Evolutionary conservation across 345 rosid genomes (phyloP).

Genomic region (Euphorbia pulcherrima): DNA sequence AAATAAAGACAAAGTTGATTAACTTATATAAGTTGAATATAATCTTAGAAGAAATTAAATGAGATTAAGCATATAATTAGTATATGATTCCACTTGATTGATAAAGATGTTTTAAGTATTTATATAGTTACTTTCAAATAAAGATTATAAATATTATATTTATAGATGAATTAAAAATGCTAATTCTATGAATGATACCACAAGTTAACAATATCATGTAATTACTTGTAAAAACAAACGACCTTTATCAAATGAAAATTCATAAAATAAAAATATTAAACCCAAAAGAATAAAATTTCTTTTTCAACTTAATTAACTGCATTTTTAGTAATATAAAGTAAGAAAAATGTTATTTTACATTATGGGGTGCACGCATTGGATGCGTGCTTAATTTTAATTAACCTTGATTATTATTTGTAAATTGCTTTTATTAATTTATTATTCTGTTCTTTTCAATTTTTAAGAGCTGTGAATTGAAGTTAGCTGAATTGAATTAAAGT

Average conservation of each 20-base stretch:
- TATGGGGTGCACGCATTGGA: conserved; percentile 30
- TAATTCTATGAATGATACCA: not conserved
- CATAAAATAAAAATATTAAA: too few relatives aligned
- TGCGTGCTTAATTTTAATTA: conserved; percentile 19
- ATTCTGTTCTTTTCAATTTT: not conserved
- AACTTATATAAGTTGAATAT: too few relatives aligned
- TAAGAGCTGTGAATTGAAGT: too few relatives aligned
- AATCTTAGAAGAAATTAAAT: too few relatives aligned
- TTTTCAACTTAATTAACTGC: not conserved
- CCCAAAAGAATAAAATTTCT: not conserved
- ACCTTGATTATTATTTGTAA: conserved; percentile 14
- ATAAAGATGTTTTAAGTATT: too few relatives aligned
- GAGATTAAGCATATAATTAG: too few relatives aligned
- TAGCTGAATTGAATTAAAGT: too few relatives aligned
- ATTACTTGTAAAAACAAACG: conserved; percentile 8
- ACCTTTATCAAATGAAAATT: not conserved
- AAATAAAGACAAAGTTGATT: too few relatives aligned
- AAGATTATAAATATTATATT: too few relatives aligned
- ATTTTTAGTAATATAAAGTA: not conserved
- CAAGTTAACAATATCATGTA: not conserved
- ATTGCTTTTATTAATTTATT: not conserved
- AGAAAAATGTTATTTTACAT: not conserved
- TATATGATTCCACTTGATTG: too few relatives aligned
- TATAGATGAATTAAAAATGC: too few relatives aligned
- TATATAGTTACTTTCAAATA: too few relatives aligned